phyloP scores from a whole-genome alignment of 2,329 filamentous ascomycete species.

The Fusarium paranaense region DNA sequence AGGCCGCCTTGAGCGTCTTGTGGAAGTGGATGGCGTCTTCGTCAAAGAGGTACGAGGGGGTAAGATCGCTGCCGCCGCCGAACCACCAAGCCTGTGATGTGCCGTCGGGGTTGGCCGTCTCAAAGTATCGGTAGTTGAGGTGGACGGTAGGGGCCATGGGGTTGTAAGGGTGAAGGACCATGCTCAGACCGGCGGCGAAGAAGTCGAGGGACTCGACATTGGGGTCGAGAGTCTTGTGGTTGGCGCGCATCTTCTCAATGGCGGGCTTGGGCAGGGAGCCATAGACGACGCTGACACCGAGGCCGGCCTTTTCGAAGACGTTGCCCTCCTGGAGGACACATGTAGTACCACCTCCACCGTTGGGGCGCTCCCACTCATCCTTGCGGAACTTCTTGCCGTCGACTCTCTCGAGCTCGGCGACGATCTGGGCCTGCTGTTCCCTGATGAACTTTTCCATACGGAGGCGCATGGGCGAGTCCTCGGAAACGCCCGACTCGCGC shows the following conservation, averaged over 20 bases:
- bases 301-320: slow-evolving; percentile 97
- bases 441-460: slow-evolving; percentile 98
- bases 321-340: slow-evolving; percentile 96
- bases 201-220: slow-evolving; percentile 88
- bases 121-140: slow-evolving; percentile 98
- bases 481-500: slow-evolving; percentile 74
- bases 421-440: slow-evolving; percentile 89
- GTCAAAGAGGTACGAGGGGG: slow-evolving; percentile 93
- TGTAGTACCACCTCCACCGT: slow-evolving; percentile 92
- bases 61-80: slow-evolving; percentile 93
- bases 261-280: slow-evolving; percentile 87
- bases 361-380: slow-evolving; percentile 88
- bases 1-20: slow-evolving; percentile 89
- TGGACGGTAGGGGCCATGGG: slow-evolving; percentile 98
- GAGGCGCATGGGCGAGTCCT: slow-evolving; percentile 91
- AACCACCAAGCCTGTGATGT: slow-evolving; percentile 96
- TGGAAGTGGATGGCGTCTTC: slow-evolving; percentile 99
- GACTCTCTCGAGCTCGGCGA: slow-evolving; percentile 82
- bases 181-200: slow-evolving; percentile 92
- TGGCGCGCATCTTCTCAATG: slow-evolving; percentile 91
- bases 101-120: slow-evolving; percentile 88
- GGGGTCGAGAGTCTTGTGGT: slow-evolving; percentile 89
- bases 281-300: slow-evolving; percentile 95
- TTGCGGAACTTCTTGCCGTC: slow-evolving; percentile 85
- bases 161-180: slow-evolving; percentile 94